A percentile compares a stretch with the other conserved stretches of the same genome.
These are phyloP conservation scores for Pterocarpus santalinus DNA, from an alignment of 306 rosid genomes.

Conservation along the genomic window DNA sequence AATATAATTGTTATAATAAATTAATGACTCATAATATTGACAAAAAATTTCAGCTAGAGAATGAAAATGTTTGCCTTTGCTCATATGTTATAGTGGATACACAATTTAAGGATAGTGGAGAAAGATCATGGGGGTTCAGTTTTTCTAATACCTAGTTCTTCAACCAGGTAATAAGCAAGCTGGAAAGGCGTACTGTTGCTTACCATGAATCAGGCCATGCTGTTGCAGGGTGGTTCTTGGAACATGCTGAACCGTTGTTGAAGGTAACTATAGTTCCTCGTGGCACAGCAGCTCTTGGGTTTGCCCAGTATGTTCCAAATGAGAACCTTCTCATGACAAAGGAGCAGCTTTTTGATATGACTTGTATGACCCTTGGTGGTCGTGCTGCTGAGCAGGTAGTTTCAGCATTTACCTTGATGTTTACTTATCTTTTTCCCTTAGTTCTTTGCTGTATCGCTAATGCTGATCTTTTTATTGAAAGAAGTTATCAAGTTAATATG, in stretches of 20 bases:
- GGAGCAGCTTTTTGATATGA: conserved; percentile 94
- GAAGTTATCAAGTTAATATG: not conserved
- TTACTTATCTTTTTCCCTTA: not conserved
- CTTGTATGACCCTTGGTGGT: conserved; percentile 98
- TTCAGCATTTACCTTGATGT: conserved; percentile 7
- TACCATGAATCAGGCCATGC: conserved; percentile 99
- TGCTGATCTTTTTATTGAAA: conserved; percentile 15
- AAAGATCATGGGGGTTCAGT: not conserved
- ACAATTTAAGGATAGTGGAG: conserved; percentile 9
- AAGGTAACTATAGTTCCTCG: conserved; percentile 98
- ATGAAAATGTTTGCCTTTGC: conserved; percentile 6
- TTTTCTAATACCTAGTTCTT: conserved; percentile 17
- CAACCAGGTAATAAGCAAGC: conserved; percentile 89
- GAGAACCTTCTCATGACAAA: conserved; percentile 96
- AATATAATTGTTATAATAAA: conserved; percentile 3
- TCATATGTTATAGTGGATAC: not conserved
- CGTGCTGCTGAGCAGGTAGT: conserved; percentile 97
- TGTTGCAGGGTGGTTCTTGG: conserved; percentile 95
- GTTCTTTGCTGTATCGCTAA: not conserved
- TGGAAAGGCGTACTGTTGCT: conserved; percentile 93
- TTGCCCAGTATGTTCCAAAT: conserved; percentile 92
- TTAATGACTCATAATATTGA: not conserved
- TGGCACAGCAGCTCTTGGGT: conserved; percentile 96
- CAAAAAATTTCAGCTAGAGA: not conserved
- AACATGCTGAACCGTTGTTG: conserved; percentile 83